Conservation (phyloP, 306 rosid species). For the Begonia fuchsioides region DNA sequence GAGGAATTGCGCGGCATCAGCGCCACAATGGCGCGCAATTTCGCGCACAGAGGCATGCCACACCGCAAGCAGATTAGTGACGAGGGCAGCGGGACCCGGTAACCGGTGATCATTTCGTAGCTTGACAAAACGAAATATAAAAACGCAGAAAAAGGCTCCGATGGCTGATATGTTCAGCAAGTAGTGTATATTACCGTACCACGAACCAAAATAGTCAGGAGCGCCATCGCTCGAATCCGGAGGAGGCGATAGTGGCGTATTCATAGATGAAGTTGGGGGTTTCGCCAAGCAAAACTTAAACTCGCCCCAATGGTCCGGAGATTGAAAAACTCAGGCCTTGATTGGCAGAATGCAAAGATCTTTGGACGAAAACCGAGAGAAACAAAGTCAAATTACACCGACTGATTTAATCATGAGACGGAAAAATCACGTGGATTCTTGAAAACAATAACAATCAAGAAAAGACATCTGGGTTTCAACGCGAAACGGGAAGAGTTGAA, state of each 20-base stretch:
- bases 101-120: constrained; percentile 93
- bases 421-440: neutral
- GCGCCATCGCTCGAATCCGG: constrained; percentile 34
- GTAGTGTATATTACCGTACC: constrained; percentile 93
- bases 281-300: constrained; percentile 1
- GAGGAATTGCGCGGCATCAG: constrained; percentile 93
- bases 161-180: constrained; percentile 78
- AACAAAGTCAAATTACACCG: neutral
- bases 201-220: constrained; percentile 15
- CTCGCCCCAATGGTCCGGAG: neutral
- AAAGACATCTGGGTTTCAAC: too few relatives aligned
- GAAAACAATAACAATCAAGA: too few relatives aligned
- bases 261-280: constrained; percentile 15
- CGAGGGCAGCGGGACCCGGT: constrained; percentile 73
- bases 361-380: neutral
- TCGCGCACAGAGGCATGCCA: constrained; percentile 85
- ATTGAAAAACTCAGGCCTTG: neutral
- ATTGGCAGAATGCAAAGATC: neutral
- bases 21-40: constrained; percentile 84
- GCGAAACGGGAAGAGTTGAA: too few relatives aligned
- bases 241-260: constrained; percentile 32
- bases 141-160: constrained; percentile 59
- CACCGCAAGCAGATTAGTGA: constrained; percentile 71
- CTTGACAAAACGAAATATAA: constrained; percentile 70
- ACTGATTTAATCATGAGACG: neutral